A percentile compares a stretch with the other conserved stretches of the same genome.
phyloP scores from a whole-genome alignment of 345 rosid species.

The Brassica incana region DNA sequence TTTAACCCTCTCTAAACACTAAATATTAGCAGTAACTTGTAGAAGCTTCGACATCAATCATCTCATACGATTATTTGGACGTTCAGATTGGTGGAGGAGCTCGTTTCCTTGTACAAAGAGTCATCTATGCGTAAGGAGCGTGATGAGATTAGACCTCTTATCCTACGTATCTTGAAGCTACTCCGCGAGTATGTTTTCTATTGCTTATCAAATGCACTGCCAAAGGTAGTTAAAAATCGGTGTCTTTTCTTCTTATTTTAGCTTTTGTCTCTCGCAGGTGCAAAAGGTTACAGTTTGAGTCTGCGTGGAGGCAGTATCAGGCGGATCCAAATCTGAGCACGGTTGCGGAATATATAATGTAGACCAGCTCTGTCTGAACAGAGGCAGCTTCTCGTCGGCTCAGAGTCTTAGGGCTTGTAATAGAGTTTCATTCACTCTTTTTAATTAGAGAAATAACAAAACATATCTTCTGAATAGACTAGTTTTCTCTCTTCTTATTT shows the following conservation, averaged over 20 bases:
- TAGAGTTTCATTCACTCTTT: not conserved
- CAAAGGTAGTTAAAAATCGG: not conserved
- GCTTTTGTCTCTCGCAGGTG: constrained; percentile 44
- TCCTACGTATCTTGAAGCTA: constrained; percentile 57
- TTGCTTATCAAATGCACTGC: constrained; percentile 6
- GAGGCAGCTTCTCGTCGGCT: not conserved
- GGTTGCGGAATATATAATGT: constrained; percentile 17
- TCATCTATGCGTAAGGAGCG: constrained; percentile 62
- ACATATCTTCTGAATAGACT: constrained; percentile 7
- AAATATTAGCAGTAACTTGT: not conserved
- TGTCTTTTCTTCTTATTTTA: not conserved
- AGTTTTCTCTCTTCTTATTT: constrained; percentile 1
- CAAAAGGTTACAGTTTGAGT: constrained; percentile 63
- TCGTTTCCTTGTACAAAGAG: constrained; percentile 61
- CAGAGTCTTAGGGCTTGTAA: not conserved
- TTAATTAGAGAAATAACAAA: not conserved
- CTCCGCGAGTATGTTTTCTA: constrained; percentile 63
- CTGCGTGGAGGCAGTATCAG: constrained; percentile 63
- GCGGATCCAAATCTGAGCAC: constrained; percentile 62
- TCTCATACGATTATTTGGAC: not conserved
- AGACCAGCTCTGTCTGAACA: constrained; percentile 12
- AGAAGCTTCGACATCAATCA: not conserved
- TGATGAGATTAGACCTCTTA: constrained; percentile 59
- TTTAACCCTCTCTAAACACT: constrained; percentile 28
- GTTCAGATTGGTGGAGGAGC: constrained; percentile 82